Conservation (phyloP, 345 rosid genomes). For the Camelina laxa region DNA sequence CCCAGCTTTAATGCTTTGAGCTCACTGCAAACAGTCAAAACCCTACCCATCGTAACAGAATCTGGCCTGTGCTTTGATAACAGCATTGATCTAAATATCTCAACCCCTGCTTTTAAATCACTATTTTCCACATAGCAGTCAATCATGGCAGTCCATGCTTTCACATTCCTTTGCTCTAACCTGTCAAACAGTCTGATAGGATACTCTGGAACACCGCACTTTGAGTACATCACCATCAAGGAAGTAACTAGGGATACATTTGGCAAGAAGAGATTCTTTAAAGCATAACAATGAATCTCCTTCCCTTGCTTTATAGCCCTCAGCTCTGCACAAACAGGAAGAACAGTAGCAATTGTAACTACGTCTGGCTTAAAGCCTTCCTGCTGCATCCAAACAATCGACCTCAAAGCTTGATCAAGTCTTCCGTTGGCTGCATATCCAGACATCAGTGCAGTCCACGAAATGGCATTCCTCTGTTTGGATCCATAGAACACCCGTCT, state of each 20-base stretch:
- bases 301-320: constrained; percentile 74
- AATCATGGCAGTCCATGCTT: constrained; percentile 77
- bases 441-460: constrained; percentile 93
- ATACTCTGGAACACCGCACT: constrained; percentile 61
- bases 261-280: constrained; percentile 71
- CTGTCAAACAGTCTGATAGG: constrained; percentile 59
- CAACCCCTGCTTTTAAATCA: constrained; percentile 47
- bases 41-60: constrained; percentile 69
- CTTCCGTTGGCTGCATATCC: constrained; percentile 79
- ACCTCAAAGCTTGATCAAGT: constrained; percentile 83
- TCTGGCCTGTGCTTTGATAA: constrained; percentile 73
- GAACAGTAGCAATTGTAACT: constrained; percentile 71
- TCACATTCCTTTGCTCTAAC: constrained; percentile 63
- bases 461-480: constrained; percentile 63
- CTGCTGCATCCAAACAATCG: constrained; percentile 93
- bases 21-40: constrained; percentile 58
- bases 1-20: constrained; percentile 68
- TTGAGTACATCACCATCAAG: constrained; percentile 84
- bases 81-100: constrained; percentile 66
- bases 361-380: constrained; percentile 83
- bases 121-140: constrained; percentile 59
- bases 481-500: constrained; percentile 73
- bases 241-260: constrained; percentile 76
- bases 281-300: constrained; percentile 82
- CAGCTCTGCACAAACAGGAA: constrained; percentile 77